Evolutionary conservation across 345 rosid genomes (phyloP), one percentile per base, ranked within the genome.

Genomic region (Garcia nutans): DNA sequence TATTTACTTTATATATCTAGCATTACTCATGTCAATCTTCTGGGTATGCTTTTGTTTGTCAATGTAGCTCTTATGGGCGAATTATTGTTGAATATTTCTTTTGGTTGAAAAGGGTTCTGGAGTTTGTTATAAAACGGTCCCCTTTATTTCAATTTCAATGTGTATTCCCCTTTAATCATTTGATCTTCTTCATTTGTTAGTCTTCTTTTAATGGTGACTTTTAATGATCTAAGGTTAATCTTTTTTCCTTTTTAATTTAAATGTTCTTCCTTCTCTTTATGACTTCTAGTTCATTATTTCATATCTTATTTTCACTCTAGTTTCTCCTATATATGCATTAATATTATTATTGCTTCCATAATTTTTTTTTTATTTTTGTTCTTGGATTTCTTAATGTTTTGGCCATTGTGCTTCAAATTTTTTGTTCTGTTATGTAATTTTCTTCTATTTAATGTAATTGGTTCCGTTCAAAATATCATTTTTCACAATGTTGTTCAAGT

Each of bases 1-100:
- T 95, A 67, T 68, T 37, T 6, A 37, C 6, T 37, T 37, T 37
- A 37, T 37, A 37, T 37, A 37, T 37, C 5, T 37, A 37, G 41
- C 41, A 37, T 37, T 37, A 3, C 7, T 10, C 24, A 7, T 0
- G 8, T 45, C n/a, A 57, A 64, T 41, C 11, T 64, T 6, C 10
- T 58, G 65, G 33, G 47, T 56, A 47, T 76, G 4, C 2, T 59
- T 16, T 10, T 24, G 45, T 42, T 75, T 71, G 44, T 22, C 4
- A 26, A 69, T 73, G 33, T 22, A 24, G 44, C 55, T 6, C 68
- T 60, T 70, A n/a, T 61, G 49, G 68, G 19, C 61, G 23, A 63
- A 31, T 22, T 8, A 57, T 71, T 66, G 50, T 71, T 45, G 71
- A 72, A 60, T 63, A 22, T 58, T 58, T 37, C 8, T 44, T 31